phyloP scores from a whole-genome alignment of 1,139 yeast genomes.

The Pichia terricola region DNA sequence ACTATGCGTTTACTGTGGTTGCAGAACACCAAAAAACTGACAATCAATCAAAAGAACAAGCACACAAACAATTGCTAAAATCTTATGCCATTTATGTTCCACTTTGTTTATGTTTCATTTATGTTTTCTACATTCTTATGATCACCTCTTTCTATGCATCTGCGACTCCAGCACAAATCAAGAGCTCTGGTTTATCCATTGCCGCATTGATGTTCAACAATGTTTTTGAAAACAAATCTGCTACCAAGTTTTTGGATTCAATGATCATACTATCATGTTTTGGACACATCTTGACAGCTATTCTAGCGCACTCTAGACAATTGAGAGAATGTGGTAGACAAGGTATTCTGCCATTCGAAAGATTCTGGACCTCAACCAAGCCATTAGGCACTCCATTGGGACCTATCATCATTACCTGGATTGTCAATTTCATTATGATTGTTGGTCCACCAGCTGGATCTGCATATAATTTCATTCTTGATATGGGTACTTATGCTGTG shows the following conservation, averaged over 20 bases:
- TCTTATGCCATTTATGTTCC: conserved; percentile 31
- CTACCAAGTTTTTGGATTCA: conserved; percentile 28
- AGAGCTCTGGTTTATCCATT: conserved; percentile 27
- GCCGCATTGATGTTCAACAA: conserved; percentile 30
- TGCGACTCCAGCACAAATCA: conserved; percentile 25
- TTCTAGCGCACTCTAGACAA: conserved; percentile 33
- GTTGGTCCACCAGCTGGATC: conserved; percentile 40
- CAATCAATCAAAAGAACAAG: conserved; percentile 29
- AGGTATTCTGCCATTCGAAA: conserved; percentile 35
- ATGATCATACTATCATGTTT: conserved; percentile 35
- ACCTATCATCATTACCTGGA: conserved; percentile 30
- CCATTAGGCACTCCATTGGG: conserved; percentile 37
- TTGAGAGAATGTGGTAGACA: conserved; percentile 40
- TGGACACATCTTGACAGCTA: conserved; percentile 34
- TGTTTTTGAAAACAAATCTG: conserved; percentile 27
- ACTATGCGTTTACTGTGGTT: conserved; percentile 32
- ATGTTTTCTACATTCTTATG: conserved; percentile 29
- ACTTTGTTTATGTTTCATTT: conserved; percentile 27
- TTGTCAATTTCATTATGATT: conserved; percentile 32
- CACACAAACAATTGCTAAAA: conserved; percentile 23
- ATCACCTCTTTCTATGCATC: conserved; percentile 35
- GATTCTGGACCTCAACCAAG: conserved; percentile 32
- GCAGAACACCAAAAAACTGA: conserved; percentile 24
- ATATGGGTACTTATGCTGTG: conserved; percentile 27
- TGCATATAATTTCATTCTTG: conserved; percentile 35